Evolutionary conservation across 2,329 filamentous ascomycete genomes (phyloP), one percentile per base, ranked within the genome.

Genomic region (Chaetomiaceae sp.): DNA sequence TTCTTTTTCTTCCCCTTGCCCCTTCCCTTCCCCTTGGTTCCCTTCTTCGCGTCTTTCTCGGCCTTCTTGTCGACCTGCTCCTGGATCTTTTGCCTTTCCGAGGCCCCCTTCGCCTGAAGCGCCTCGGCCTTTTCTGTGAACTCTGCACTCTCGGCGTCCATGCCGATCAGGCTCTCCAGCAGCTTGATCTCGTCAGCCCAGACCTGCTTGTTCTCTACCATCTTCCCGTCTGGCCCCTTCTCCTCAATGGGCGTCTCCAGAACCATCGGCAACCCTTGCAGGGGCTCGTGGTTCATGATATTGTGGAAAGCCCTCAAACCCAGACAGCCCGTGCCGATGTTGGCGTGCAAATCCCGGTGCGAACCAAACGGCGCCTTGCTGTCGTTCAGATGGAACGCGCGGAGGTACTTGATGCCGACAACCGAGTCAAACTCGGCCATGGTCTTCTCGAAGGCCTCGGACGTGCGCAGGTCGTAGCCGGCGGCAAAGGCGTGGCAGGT

Each of bases 181-280:
- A 97, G 73, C 73, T 96, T 96, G 70, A 99, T 97, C 72, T 99
- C 93, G 40, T 84, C 78, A 1, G 91, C 90, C 91, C 92, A 97
- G 14, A 96, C 78, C 47, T 80, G 74, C 67, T 85, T 89, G 67
- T 96, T 89, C 63, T 95, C 87, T 33, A 83, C 68, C 23, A 76
- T 75, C 66, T 85, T 85, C 38, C 85, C 86, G 57, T 84, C 75
- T 42, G 75, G 71, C 16, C 79, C 83, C 40, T 81, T 80, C 33
- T 77, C 77, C 55, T 95, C 89, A 56, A 93, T 92, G 5, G 93
- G 93, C n/a, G 93, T 99, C 73, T 99, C 93, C 7, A 99, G 78
- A 2, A 99, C 84, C 82, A 99, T 89, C 4, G 93, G 93, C 62
- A 96, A 70, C 21, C 82, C 82, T 59, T 86, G 79, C 53, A 97